Evolutionary conservation across 2,329 filamentous ascomycete genomes (phyloP), one percentile per base, ranked within the genome.

Genomic region (Aureobasidium sp.): DNA sequence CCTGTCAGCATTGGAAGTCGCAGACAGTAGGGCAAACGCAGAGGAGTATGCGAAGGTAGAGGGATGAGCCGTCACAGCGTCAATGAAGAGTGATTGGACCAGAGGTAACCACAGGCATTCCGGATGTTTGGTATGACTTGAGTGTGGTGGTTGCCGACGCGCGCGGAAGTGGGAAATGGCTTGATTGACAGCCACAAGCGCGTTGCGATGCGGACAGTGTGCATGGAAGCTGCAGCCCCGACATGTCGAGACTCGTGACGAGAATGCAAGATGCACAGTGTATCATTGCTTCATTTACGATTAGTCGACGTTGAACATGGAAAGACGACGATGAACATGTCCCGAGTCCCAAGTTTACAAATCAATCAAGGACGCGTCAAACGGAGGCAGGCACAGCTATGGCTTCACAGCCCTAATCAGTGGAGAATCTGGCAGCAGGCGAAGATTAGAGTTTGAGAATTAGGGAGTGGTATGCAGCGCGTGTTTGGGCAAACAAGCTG

Each of bases 191-290:
- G 54, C 55, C 34, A 45, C 55, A 59, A 49, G 55, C 44, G 55
- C 55, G 55, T n/a, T 41, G 11, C 21, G 15, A 37, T 58, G 55
- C 55, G 44, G 55, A 59, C 44, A 9, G 54, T 30, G 44, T 41
- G 55, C 44, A 59, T 41, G 44, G 9, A 37, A 37, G 44, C 55
- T 49, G 55, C 55, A 59, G 55, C 55, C 34, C 49, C 55, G 25
- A 13, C 13, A 7, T 59, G 55, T 49, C 44, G 29, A 39, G 34
- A 32, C 30, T 47, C 34, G 44, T 49, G 44, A 59, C 55, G 44
- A 59, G 44, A 45, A 59, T 39, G 44, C 55, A 59, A 27, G 44
- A 49, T 30, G 44, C 34, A 59, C 32, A 11, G 25, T 27, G 9
- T 54, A 15, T 4, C n/a, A 13, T 8, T 16, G 36, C 25, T 21